A percentile compares a stretch with the other conserved stretches of the same genome.
Evolutionary conservation across 805 yeast genomes (phyloP).

Genomic region (Jamesozyma jinghongensis): DNA sequence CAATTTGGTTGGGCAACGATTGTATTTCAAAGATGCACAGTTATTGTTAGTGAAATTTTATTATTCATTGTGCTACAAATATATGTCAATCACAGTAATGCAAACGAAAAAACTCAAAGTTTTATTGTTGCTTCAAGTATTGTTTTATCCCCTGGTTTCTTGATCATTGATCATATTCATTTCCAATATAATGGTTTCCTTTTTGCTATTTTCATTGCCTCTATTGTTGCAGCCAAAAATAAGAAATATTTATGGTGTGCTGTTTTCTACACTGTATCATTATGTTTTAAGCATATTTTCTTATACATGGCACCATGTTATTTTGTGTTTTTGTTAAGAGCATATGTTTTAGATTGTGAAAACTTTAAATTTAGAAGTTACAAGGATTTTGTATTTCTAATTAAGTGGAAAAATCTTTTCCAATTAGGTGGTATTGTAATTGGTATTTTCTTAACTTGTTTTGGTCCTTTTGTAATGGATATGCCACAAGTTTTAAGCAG

Average conservation of each 20-base stretch:
- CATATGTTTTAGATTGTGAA: constrained; percentile 49
- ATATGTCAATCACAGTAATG: constrained; percentile 45
- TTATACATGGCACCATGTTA: constrained; percentile 91
- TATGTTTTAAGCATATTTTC: constrained; percentile 93
- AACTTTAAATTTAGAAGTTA: constrained; percentile 28
- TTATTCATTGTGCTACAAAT: constrained; percentile 64
- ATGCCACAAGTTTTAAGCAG: constrained; percentile 57
- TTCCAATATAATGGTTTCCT: constrained; percentile 95
- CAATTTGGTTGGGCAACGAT: constrained; percentile 70
- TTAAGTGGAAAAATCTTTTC: constrained; percentile 48
- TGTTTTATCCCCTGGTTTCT: constrained; percentile 78
- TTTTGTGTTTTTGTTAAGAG: constrained; percentile 66
- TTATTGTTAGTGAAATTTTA: constrained; percentile 64
- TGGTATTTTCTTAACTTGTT: constrained; percentile 54
- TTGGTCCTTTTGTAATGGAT: constrained; percentile 68
- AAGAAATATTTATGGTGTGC: constrained; percentile 52
- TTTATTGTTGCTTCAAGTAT: constrained; percentile 76
- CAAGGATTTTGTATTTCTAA: constrained; percentile 28
- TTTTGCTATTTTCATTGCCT: constrained; percentile 70
- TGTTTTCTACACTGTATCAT: constrained; percentile 57
- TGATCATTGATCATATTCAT: constrained; percentile 90
- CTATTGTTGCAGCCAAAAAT: constrained; percentile 62
- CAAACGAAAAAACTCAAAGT: constrained; percentile 35
- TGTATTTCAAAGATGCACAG: constrained; percentile 73
- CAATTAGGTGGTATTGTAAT: constrained; percentile 59